A percentile compares a stretch with the other conserved stretches of the same genome.
Conservation (phyloP, 495 filamentous ascomycete species). For the Penicillium paradoxum region DNA sequence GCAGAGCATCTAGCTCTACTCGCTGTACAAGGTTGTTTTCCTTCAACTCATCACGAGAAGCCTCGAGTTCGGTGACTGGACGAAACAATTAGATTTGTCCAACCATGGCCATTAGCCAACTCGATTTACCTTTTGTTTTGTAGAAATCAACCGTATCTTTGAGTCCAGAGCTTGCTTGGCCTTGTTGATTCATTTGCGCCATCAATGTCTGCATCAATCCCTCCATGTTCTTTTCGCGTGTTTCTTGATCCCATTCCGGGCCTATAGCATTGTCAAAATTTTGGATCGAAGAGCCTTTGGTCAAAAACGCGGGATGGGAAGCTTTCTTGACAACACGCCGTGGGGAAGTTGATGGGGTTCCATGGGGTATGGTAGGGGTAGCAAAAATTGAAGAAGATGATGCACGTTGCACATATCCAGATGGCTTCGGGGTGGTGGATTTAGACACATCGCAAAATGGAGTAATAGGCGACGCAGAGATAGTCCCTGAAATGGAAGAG, state of each 20-base stretch:
- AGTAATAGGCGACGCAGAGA: background rate
- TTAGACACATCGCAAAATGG: background rate
- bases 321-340: conserved; percentile 24
- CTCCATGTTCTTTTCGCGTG: conserved; percentile 61
- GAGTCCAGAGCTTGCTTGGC: conserved; percentile 54
- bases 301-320: conserved; percentile 49
- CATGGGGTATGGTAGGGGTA: conserved; percentile 6
- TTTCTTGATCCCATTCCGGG: conserved; percentile 68
- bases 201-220: conserved; percentile 55
- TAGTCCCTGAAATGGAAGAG: background rate
- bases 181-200: conserved; percentile 55
- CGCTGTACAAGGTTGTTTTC: conserved; percentile 53
- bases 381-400: background rate
- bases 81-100: conserved; percentile 1
- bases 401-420: background rate
- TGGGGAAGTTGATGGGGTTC: conserved; percentile 1
- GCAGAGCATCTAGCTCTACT: conserved; percentile 54
- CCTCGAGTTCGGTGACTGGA: conserved; percentile 64
- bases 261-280: conserved; percentile 40
- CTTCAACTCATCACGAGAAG: conserved; percentile 50
- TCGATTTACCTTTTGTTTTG: conserved; percentile 64
- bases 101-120: background rate
- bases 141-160: conserved; percentile 66
- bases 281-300: conserved; percentile 62
- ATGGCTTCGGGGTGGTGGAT: background rate